A percentile compares a stretch with the other conserved stretches of the same genome.
phyloP scores from a whole-genome alignment of 2,329 filamentous ascomycete species.

The Aspergillus chevalieri region DNA sequence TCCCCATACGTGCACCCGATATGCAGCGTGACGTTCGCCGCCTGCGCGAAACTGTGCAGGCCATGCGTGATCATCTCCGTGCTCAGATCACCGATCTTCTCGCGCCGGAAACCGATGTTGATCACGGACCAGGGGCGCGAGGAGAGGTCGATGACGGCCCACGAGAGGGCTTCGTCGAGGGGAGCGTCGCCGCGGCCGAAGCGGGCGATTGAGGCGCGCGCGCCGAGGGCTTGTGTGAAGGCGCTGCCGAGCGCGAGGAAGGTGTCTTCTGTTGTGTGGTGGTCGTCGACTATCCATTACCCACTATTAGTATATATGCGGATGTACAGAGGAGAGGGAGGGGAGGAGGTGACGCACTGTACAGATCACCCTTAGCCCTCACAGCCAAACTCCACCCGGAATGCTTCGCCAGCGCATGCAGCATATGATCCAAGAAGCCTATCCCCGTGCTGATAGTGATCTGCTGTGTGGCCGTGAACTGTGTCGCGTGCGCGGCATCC shows the following conservation, averaged over 20 bases:
- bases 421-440: conserved; percentile 97
- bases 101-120: conserved; percentile 75
- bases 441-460: conserved; percentile 90
- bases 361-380: conserved; percentile 78
- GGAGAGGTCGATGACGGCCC: conserved; percentile 89
- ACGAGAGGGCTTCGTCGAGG: conserved; percentile 88
- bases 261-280: conserved; percentile 94
- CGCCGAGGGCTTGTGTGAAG: conserved; percentile 73
- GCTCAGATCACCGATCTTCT: conserved; percentile 89
- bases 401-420: conserved; percentile 94
- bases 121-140: conserved; percentile 84
- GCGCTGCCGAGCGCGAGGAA: conserved; percentile 84
- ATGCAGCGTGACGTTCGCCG: conserved; percentile 84
- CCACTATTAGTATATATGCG: conserved; percentile 3
- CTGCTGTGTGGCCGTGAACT: conserved; percentile 74
- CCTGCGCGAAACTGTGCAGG: conserved; percentile 87
- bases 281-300: conserved; percentile 71
- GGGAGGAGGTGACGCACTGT: conserved; percentile 56
- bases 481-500: conserved; percentile 67
- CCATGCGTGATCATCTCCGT: conserved; percentile 98
- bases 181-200: conserved; percentile 91
- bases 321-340: background rate
- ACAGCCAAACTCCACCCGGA: conserved; percentile 86
- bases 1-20: conserved; percentile 84
- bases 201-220: conserved; percentile 72